Evolutionary conservation across 2,329 filamentous ascomycete genomes (phyloP).

Genomic region (Camptophora hylomeconis): DNA sequence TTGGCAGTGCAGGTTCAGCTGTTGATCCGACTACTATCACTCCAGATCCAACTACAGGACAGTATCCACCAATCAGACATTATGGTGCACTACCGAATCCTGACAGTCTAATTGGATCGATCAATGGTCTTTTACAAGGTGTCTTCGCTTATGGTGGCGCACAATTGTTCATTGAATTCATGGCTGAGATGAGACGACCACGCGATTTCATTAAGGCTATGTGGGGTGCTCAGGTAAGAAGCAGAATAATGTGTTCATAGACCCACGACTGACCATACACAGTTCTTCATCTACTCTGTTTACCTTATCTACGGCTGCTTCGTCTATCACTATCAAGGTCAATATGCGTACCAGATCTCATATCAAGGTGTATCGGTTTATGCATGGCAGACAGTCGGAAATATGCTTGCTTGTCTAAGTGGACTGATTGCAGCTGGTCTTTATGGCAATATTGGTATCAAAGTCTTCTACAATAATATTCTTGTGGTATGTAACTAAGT

Average conservation of each 20-base stretch:
- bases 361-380: slow-evolving; percentile 21
- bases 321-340: slow-evolving; percentile 17
- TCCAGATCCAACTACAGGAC: slow-evolving; percentile 11
- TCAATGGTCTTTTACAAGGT: slow-evolving; percentile 20
- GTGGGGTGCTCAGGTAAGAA: slow-evolving; percentile 9
- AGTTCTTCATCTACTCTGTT: slow-evolving; percentile 13
- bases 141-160: slow-evolving; percentile 22
- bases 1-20: slow-evolving; percentile 19
- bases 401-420: slow-evolving; percentile 20
- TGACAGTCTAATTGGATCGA: slow-evolving; percentile 13
- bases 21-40: slow-evolving; percentile 17
- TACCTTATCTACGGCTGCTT: slow-evolving; percentile 16
- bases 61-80: slow-evolving; percentile 15
- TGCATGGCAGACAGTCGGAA: slow-evolving; percentile 21
- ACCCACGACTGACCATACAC: too few species aligned
- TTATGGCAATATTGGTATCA: slow-evolving; percentile 30
- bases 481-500: too few species aligned
- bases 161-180: slow-evolving; percentile 20
- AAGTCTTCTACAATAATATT: slow-evolving; percentile 33
- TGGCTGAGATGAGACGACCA: slow-evolving; percentile 21
- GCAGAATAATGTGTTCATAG: too few species aligned
- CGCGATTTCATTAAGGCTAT: slow-evolving; percentile 15
- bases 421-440: slow-evolving; percentile 25
- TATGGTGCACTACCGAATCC: slow-evolving; percentile 14
- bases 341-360: slow-evolving; percentile 13